Evolutionary conservation across 805 yeast species (phyloP), one percentile per base, ranked within the genome.

Genomic region (Lipomyces lipofer): DNA sequence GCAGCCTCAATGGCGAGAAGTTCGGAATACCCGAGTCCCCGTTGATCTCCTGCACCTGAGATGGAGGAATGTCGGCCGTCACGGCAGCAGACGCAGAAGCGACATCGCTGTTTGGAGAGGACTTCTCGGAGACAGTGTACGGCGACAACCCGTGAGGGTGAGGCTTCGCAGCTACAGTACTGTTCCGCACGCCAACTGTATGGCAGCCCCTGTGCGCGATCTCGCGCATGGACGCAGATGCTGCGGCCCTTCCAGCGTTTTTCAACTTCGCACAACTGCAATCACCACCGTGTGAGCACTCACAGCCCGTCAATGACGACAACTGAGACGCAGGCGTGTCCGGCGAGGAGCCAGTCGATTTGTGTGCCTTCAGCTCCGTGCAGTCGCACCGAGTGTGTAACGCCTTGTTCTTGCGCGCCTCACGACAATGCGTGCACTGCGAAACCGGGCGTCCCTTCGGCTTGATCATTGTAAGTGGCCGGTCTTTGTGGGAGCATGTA

Each of bases 381-480:
- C 96, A 88, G 2, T 81, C 75, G 70, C 98, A 88, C 19, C 78
- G 69, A 5, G 80, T 80, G 67, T 87, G 94, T 1, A 82, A 73
- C 63, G 84, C 82, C 63, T 84, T 85, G 57, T 75, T 66, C 66
- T 82, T 84, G 33, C 96, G 74, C 62, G 84, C 79, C 53, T 85
- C 88, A 59, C 89, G 83, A 68, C 96, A 92, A 67, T 87, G 95
- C 35, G 78, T 75, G 66, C 98, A 92, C 66, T 90, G 96, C 1
- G 96, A 84, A 0, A 96, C 83, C 1, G 99, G 99, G 52, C 99
- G 77, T 2, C 99, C 99, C 68, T 94, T 94, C 15, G 96, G 97
- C 67, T 94, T 94, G 69, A 94, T 92, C 87, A 86, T 86, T 68
- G 87, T 85, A 63, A 94, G 74, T 3, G 95, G 95, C 66, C 88